These are phyloP conservation scores for Saccharomyces hybrid DNA, from an alignment of 1,139 yeast species.

Conservation along the genomic window DNA sequence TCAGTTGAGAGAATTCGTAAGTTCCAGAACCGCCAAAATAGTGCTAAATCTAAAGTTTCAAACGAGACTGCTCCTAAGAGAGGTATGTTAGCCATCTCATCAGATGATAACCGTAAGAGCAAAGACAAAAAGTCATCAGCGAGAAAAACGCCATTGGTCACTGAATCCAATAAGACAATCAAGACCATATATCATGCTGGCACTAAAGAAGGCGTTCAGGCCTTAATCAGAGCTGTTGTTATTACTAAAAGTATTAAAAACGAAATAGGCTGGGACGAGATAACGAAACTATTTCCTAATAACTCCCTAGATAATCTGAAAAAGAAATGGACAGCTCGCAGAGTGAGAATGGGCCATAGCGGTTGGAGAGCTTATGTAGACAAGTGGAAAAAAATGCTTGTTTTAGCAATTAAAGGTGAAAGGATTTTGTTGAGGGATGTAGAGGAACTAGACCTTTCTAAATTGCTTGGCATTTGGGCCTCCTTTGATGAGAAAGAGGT, in stretches of 20 bases:
- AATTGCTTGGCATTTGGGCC: constrained; percentile 26
- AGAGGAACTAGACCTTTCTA: constrained; percentile 24
- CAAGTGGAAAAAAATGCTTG: constrained; percentile 29
- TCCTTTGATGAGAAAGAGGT: constrained; percentile 16
- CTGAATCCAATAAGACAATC: neutral
- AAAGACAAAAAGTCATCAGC: neutral
- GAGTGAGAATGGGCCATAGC: constrained; percentile 29
- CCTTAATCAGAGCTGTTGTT: constrained; percentile 26
- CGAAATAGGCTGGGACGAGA: constrained; percentile 29
- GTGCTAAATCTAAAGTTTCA: neutral
- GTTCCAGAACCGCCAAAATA: constrained; percentile 17
- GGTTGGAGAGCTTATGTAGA: constrained; percentile 30
- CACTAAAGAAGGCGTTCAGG: constrained; percentile 23
- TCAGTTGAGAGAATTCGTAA: constrained; percentile 30
- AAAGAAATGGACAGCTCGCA: constrained; percentile 29
- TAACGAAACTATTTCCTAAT: constrained; percentile 27
- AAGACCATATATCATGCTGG: constrained; percentile 15
- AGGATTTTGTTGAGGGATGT: constrained; percentile 26
- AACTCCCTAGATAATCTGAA: constrained; percentile 28
- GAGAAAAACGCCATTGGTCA: neutral
- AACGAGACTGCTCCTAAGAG: constrained; percentile 1
- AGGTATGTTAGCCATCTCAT: neutral
- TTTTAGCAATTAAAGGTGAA: constrained; percentile 26
- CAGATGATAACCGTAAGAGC: neutral
- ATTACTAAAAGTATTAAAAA: constrained; percentile 31